Percentiles rank a stretch among this genome's conserved stretches.
These are phyloP conservation scores for Podosphaera leucotricha DNA, from an alignment of 2,329 filamentous ascomycete species.

Conservation along the genomic window DNA sequence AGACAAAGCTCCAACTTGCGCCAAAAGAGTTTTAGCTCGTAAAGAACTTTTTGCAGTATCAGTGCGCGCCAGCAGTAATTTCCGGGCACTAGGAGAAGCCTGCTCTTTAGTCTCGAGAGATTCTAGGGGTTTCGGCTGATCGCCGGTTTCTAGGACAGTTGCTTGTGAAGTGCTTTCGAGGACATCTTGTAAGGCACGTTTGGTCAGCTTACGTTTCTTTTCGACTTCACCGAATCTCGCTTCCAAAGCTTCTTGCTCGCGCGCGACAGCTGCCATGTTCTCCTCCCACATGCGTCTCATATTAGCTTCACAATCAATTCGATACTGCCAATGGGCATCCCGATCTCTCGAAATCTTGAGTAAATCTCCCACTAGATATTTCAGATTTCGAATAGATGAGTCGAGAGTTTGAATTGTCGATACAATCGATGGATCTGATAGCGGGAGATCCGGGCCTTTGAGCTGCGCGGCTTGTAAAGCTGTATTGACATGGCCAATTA, in stretches of 20 bases:
- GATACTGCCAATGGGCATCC: slow-evolving; percentile 92
- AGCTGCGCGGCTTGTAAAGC: slow-evolving; percentile 51
- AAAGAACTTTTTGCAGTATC: slow-evolving; percentile 21
- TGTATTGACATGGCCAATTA: slow-evolving; percentile 65
- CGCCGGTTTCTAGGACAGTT: slow-evolving; percentile 10
- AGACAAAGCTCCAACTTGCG: slow-evolving; percentile 49
- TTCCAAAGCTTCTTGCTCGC: slow-evolving; percentile 80
- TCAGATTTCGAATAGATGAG: slow-evolving; percentile 67
- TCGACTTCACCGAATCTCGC: slow-evolving; percentile 74
- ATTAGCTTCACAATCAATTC: slow-evolving; percentile 72
- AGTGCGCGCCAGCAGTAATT: slow-evolving; percentile 12
- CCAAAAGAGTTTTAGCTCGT: slow-evolving; percentile 41
- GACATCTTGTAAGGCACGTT: slow-evolving; percentile 68
- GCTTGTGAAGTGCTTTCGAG: slow-evolving; percentile 34
- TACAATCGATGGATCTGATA: slow-evolving; percentile 54
- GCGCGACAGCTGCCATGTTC: slow-evolving; percentile 91
- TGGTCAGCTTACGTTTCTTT: slow-evolving; percentile 70
- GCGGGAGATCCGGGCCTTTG: slow-evolving; percentile 42
- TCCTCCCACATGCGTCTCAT: slow-evolving; percentile 96
- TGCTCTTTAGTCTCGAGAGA: not conserved
- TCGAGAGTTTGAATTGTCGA: slow-evolving; percentile 74
- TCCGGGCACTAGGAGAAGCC: not conserved
- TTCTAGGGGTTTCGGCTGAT: slow-evolving; percentile 14
- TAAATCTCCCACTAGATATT: slow-evolving; percentile 62
- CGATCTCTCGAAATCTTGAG: slow-evolving; percentile 82